Evolutionary conservation across 805 yeast species (phyloP), one percentile per base, ranked within the genome.

Genomic region (Starmera quercuum): DNA sequence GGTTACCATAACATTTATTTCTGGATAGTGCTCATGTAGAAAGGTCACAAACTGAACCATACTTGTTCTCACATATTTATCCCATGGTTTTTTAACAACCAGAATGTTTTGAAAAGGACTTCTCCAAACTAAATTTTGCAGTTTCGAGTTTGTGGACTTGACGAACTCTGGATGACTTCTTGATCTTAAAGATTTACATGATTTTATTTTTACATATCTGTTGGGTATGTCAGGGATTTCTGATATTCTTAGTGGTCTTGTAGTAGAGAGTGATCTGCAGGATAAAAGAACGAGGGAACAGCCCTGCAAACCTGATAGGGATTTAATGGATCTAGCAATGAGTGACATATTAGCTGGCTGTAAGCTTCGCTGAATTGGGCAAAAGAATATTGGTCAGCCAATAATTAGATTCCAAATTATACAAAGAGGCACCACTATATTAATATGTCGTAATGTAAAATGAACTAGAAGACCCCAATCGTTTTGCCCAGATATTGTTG

Each of bases 51-150:
- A 80, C 29, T 64, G 63, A 7, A 75, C 66, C 74, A 81, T 73
- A 4, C 92, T 86, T 6, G 63, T 59, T 11, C 78, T 64, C 4
- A 85, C 94, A 7, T 63, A 59, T 2, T 60, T 54, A 32, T 84
- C 74, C 78, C 83, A 75, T 2, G 95, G 95, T 52, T 90, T 90
- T 58, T 87, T 88, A 20, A 85, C 84, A 13, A 90, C 64, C 35
- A 81, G 69, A 8, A 90, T 73, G 52, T 88, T 90, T 39, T 75
- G 73, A 9, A 85, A 70, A 1, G 85, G 83, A 12, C 60, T 53
- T n/a, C 71, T 66, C 96, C 96, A 86, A 10, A 73, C 58, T 29
- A 87, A 51, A 19, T 73, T 66, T 43, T 73, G 76, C 30, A 81
- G 64, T 46, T 78, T 78, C 7, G 83, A 75, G 42, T 73, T 71